Evolutionary conservation across 495 filamentous ascomycete genomes (phyloP), one percentile per base, ranked within the genome.

Genomic region (Platismatia glauca): DNA sequence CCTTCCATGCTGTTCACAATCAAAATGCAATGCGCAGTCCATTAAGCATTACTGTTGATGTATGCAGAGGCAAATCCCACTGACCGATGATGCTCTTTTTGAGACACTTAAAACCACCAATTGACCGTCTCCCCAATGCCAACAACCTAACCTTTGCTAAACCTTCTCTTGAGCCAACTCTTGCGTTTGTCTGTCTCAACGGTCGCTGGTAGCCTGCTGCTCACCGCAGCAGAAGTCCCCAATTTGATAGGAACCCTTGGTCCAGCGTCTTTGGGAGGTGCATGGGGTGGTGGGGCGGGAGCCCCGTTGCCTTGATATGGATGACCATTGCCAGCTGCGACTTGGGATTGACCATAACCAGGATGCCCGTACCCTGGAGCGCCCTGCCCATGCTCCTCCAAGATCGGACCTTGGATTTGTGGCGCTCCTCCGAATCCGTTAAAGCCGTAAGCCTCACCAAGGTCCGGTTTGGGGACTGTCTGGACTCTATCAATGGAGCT

Each of bases 151-250:
- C 77, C 70, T 73, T 86, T 92, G 80, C 86, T 93, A 71, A 95
- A 94, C 22, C 86, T 79, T 58, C 82, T 83, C 71, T 88, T 84
- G 61, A 97, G 86, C 91, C 91, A 96, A 69, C 89, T 90, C 79
- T 89, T 91, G 62, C 87, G 79, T 78, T 95, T 95, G 63, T 91
- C 85, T 34, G 65, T 77, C 71, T 74, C 68, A 67, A 68, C 50
- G 68, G 63, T 59, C 61, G 71, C 66, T 55, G 76, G 66, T 35
- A 77, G 71, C 59, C 70, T 61, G 66, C 34, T 56, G n/a, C 39
- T 39, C 27, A 4, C 71, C 0, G 77, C 66, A 31, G 59, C n/a
- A 71, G 62, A 55, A 35, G 13, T 57, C 27, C 63, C 64, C 13
- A 63, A 38, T 33, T 68, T 69, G 58, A 62, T 70, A 18, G 64